Evolutionary conservation across 306 rosid species (phyloP).

Genomic region (Vicia villosa): DNA sequence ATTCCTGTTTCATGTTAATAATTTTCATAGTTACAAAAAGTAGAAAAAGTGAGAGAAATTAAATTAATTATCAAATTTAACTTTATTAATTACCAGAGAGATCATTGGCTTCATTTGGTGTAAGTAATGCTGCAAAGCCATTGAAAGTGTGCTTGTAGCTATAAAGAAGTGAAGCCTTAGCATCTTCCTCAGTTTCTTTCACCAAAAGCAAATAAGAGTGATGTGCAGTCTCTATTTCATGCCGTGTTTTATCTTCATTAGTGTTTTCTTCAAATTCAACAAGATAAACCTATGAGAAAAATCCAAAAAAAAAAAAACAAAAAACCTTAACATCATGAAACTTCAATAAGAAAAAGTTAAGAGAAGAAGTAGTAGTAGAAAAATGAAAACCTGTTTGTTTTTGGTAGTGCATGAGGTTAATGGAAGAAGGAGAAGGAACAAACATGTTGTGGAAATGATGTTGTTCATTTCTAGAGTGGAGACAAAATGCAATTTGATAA

Average conservation of each 20-base stretch:
- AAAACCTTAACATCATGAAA: too few relatives aligned
- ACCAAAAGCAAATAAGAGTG: slow-evolving; percentile 66
- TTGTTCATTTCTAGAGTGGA: slow-evolving; percentile 1
- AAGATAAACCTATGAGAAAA: slow-evolving; percentile 54
- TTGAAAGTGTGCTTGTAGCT: slow-evolving; percentile 82
- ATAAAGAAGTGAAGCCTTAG: slow-evolving; percentile 67
- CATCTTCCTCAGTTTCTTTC: slow-evolving; percentile 63
- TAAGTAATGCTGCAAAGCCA: slow-evolving; percentile 93
- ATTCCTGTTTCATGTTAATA: slow-evolving; percentile 44
- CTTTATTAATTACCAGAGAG: slow-evolving; percentile 55
- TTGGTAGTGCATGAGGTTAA: slow-evolving; percentile 38
- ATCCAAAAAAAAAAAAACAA: not conserved
- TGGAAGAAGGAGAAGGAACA: slow-evolving; percentile 28
- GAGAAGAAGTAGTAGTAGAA: not conserved
- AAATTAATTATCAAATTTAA: not conserved
- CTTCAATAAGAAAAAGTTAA: not conserved
- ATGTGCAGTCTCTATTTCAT: slow-evolving; percentile 59
- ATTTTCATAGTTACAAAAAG: not conserved
- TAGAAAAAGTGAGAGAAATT: not conserved
- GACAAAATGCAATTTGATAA: slow-evolving; percentile 25
- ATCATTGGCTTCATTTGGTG: slow-evolving; percentile 60
- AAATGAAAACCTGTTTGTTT: slow-evolving; percentile 31
- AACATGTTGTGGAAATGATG: slow-evolving; percentile 16
- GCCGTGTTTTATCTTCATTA: slow-evolving; percentile 44
- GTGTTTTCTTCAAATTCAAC: slow-evolving; percentile 60